Evolutionary conservation across 441 rosid species (phyloP).

Genomic region (Bruguiera hainesii): DNA sequence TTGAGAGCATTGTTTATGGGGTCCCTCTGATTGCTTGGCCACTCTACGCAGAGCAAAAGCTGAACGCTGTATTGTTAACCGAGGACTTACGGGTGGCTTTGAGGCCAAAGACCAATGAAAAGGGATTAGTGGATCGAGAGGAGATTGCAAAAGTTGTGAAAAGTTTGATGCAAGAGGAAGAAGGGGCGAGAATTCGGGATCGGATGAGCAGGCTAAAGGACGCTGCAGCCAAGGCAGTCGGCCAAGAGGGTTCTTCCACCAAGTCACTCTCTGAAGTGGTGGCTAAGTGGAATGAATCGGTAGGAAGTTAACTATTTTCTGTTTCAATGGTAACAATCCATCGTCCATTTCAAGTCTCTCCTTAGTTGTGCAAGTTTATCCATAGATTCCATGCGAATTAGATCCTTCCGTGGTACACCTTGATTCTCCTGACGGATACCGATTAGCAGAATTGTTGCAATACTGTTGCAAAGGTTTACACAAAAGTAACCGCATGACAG

Average conservation of each 20-base stretch:
- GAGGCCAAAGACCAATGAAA: constrained; percentile 15
- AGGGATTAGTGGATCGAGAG: constrained; percentile 27
- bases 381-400: no score
- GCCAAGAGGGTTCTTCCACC: constrained; percentile 29
- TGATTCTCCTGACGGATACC: no score
- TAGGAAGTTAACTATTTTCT: not conserved
- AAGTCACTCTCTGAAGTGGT: constrained; percentile 18
- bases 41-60: constrained; percentile 30
- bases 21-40: constrained; percentile 37
- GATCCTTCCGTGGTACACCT: no score
- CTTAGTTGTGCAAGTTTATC: no score
- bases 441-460: no score
- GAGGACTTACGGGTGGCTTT: constrained; percentile 33
- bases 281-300: constrained; percentile 21
- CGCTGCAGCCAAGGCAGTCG: constrained; percentile 17
- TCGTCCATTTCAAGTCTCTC: not conserved
- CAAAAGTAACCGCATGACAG: no score
- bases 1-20: constrained; percentile 26
- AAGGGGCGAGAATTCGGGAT: constrained; percentile 19
- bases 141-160: constrained; percentile 26
- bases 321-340: not conserved
- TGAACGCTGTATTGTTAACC: constrained; percentile 33
- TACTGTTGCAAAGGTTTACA: no score
- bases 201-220: constrained; percentile 18
- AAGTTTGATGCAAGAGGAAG: constrained; percentile 21